These are phyloP conservation scores for Euphorbia celastroides DNA, from an alignment of 441 rosid genomes.

Conservation along the genomic window DNA sequence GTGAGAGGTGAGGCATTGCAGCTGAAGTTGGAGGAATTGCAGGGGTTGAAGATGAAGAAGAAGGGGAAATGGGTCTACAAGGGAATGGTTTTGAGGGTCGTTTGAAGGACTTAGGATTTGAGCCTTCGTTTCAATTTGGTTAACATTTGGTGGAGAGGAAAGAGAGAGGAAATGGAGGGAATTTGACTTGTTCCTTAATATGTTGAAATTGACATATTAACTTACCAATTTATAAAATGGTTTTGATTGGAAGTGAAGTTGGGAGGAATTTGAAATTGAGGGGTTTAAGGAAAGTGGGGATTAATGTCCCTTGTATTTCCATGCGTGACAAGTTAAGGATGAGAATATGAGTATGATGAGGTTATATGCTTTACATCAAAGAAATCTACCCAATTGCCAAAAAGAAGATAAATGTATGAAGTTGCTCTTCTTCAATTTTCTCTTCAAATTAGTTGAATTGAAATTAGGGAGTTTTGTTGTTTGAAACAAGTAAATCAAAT, in stretches of 20 bases:
- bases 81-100: constrained; percentile 17
- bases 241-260: constrained; percentile 13
- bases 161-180: constrained; percentile 11
- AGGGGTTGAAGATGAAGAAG: neutral
- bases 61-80: neutral
- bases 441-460: too few relatives aligned
- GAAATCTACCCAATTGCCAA: too few relatives aligned
- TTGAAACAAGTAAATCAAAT: too few relatives aligned
- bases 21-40: constrained; percentile 17
- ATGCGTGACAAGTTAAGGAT: constrained; percentile 3
- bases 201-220: neutral
- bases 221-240: neutral
- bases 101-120: constrained; percentile 37
- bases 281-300: constrained; percentile 2
- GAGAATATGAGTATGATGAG: neutral
- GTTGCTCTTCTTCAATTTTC: neutral
- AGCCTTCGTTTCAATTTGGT: neutral
- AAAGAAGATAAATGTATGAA: too few relatives aligned
- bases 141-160: constrained; percentile 8
- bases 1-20: constrained; percentile 26
- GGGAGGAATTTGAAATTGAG: neutral
- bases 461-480: too few relatives aligned
- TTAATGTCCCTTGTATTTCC: neutral
- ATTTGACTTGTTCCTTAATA: neutral
- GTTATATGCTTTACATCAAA: neutral